phyloP scores from a whole-genome alignment of 768 basidiomycete genomes.

The Kockovaella imperatae region DNA sequence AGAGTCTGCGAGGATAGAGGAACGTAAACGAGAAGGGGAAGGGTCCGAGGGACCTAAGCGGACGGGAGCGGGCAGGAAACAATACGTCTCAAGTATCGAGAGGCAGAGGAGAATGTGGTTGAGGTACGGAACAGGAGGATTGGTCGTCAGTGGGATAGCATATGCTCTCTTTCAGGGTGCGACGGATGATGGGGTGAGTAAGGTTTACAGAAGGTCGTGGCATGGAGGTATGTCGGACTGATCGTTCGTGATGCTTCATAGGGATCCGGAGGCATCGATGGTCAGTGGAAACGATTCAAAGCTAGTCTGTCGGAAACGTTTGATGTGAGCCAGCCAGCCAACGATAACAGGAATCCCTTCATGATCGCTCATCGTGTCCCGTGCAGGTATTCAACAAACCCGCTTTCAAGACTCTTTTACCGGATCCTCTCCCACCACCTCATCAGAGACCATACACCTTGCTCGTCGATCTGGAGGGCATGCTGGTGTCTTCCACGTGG shows the following conservation, averaged over 20 bases:
- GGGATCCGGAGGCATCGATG: too few relatives aligned
- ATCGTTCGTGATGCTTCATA: too few relatives aligned
- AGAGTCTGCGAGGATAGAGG: conserved; percentile 6
- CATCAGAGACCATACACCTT: conserved; percentile 88
- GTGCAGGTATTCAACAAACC: conserved; percentile 84
- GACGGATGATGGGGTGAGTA: too few relatives aligned
- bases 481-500: conserved; percentile 87
- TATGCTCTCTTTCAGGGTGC: conserved; percentile 59
- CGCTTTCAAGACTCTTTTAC: conserved; percentile 82
- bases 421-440: conserved; percentile 70
- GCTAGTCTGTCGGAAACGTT: conserved; percentile 27
- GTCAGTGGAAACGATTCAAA: conserved; percentile 41
- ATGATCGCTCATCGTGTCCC: background rate
- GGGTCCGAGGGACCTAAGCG: background rate
- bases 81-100: conserved; percentile 71
- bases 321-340: conserved; percentile 20
- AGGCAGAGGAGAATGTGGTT: conserved; percentile 56
- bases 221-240: too few relatives aligned
- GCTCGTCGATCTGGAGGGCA: conserved; percentile 80
- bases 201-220: too few relatives aligned
- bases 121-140: conserved; percentile 50
- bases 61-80: conserved; percentile 52
- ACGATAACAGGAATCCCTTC: background rate
- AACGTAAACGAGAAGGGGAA: conserved; percentile 5
- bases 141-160: conserved; percentile 55